Percentiles rank a stretch among this genome's conserved stretches.
These are phyloP conservation scores for Kwoniella europaea DNA, from an alignment of 768 basidiomycete species.

Conservation along the genomic window DNA sequence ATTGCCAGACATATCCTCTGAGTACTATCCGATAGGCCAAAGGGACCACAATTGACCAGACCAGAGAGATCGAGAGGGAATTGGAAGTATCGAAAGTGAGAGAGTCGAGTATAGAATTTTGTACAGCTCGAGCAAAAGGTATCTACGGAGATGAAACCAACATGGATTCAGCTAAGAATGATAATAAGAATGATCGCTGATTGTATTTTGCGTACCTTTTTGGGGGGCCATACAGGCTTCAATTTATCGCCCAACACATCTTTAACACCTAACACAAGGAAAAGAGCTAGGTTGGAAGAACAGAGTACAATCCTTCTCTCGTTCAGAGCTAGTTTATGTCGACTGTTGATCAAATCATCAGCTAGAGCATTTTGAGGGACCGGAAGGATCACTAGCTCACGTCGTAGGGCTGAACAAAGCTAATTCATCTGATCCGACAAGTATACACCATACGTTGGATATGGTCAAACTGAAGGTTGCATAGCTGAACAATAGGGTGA, in stretches of 20 bases:
- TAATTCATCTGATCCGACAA: constrained; percentile 17
- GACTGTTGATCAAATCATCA: too few relatives aligned
- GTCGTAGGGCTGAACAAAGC: constrained; percentile 30
- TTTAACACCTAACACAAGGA: constrained; percentile 29
- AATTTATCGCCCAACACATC: constrained; percentile 38
- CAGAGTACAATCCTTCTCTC: constrained; percentile 37
- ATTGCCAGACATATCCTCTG: constrained; percentile 18
- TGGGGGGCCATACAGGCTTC: constrained; percentile 37
- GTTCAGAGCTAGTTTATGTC: constrained; percentile 41
- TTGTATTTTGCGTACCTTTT: constrained; percentile 31
- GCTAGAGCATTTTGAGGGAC: too few relatives aligned
- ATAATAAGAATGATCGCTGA: background rate
- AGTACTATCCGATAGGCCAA: constrained; percentile 18
- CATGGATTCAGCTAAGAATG: background rate
- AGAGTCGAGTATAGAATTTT: constrained; percentile 6
- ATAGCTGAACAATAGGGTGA: constrained; percentile 43
- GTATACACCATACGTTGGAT: constrained; percentile 18
- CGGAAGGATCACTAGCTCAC: too few relatives aligned
- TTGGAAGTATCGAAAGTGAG: constrained; percentile 15
- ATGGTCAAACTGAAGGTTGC: constrained; percentile 16
- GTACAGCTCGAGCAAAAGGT: constrained; percentile 19
- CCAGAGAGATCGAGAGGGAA: constrained; percentile 10
- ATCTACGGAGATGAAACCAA: background rate
- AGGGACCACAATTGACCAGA: constrained; percentile 13
- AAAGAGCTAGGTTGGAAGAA: constrained; percentile 32